phyloP scores from a whole-genome alignment of 371 early-diverging fungal species.

The Dinochytrium kinnereticum region DNA sequence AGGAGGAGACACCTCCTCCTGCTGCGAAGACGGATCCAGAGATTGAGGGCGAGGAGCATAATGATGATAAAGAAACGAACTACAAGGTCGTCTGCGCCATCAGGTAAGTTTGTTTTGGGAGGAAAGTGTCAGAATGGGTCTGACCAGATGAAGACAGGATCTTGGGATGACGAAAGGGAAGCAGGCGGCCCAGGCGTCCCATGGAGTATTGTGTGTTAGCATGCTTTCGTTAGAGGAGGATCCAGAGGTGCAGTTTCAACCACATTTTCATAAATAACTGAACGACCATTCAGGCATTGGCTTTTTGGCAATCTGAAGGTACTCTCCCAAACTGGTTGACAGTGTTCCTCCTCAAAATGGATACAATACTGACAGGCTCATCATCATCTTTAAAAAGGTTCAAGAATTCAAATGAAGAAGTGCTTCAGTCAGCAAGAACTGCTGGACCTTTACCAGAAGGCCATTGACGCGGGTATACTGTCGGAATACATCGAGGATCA shows the following conservation, averaged over 20 bases:
- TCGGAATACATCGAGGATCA: conserved; percentile 68
- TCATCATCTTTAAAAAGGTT: too few species aligned
- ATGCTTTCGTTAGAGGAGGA: neutral
- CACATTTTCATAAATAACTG: neutral
- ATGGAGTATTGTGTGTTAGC: neutral
- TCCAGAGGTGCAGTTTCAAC: neutral
- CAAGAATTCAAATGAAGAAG: neutral
- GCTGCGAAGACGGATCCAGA: neutral
- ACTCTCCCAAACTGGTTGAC: too few species aligned
- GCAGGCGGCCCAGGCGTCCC: neutral
- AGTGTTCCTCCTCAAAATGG: too few species aligned
- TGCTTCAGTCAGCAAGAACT: neutral
- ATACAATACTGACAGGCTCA: too few species aligned
- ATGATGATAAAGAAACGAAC: neutral
- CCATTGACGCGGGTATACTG: neutral
- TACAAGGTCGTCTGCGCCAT: neutral
- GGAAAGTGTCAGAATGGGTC: too few species aligned
- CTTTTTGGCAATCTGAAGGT: conserved; percentile 8
- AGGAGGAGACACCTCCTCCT: neutral
- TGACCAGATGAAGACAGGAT: neutral
- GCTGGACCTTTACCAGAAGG: neutral
- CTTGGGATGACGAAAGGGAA: neutral
- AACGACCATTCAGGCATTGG: neutral
- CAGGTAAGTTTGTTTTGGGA: neutral
- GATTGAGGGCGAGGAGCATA: neutral